Evolutionary conservation across 768 basidiomycete genomes (phyloP), one percentile per base, ranked within the genome.

Genomic region (Plicaturopsis crispa): DNA sequence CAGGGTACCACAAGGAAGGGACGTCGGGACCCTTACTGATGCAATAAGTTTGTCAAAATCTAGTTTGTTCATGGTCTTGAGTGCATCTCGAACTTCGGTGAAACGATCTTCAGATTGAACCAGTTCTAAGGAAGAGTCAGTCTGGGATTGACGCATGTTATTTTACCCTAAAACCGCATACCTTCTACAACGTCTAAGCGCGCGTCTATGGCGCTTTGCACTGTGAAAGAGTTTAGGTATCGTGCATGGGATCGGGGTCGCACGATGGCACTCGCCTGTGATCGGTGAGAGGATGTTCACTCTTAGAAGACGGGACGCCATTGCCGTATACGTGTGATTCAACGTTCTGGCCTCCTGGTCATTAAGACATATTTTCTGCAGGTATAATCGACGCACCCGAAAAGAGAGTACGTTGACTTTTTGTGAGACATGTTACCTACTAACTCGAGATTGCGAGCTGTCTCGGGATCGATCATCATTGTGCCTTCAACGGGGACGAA

Each of bases 391-490:
- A 46, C 64, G 33, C 53, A 88, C 91, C 87, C 82, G 60, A 86
- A 86, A 0, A 96, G 63, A 0, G 87, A 88, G 56, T 88, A 78
- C 2, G 65, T 52, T 0, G 79, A 82, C 55, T 78, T 87, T 48
- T 74, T 78, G 33, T 62, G 63, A 4, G 76, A 54, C 50, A 78
- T 70, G 53, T 93, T 98, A 6, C 68, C 75, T 12, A 94, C 84
- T 2, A 99, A 68, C 53, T 99, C 96, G 5, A 99, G 71, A 54
- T 94, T 92, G 30, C 75, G 74, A 3, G 80, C 87, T 0, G 86
- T 91, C 44, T 92, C 92, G 0, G 80, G 72, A 52, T 98, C 96
- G 46, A 99, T 84, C 72, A 96, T 73, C 84, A 97, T 87, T 0
- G 89, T 93, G 0, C 93, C 93, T 54, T 93, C 87, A 0, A 86